Evolutionary conservation across 139 green algal genomes (phyloP).

Genomic region (Bryopsis sp.): DNA sequence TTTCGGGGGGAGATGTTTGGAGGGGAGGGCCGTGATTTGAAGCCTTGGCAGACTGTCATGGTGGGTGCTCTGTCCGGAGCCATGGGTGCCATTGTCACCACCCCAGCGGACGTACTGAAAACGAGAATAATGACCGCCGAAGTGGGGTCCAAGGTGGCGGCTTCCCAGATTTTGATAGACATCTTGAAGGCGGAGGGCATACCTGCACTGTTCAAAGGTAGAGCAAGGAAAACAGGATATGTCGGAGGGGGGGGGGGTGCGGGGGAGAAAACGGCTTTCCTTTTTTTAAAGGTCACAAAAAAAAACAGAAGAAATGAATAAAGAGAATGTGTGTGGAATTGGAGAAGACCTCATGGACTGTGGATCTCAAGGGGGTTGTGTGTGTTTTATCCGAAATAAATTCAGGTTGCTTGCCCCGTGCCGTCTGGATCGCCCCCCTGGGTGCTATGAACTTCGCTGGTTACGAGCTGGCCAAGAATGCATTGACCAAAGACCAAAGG

Average conservation of each 20-base stretch:
- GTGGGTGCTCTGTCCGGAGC: conserved; percentile 50
- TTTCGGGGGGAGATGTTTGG: conserved; percentile 27
- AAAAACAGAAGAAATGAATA: no score
- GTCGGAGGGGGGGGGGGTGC: neutral
- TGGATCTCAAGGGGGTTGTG: neutral
- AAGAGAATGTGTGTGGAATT: no score
- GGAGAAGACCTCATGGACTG: neutral
- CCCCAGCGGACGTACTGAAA: conserved; percentile 64
- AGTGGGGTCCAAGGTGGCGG: conserved; percentile 8
- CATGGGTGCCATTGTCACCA: conserved; percentile 43
- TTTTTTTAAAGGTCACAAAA: no score
- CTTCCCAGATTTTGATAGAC: conserved; percentile 18
- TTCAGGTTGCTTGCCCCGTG: conserved; percentile 33
- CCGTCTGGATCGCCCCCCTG: conserved; percentile 58
- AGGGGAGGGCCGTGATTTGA: conserved; percentile 30
- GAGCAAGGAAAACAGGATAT: no score
- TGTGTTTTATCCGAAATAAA: neutral
- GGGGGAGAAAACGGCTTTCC: neutral
- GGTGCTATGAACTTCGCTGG: conserved; percentile 69
- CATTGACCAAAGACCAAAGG: conserved; percentile 28
- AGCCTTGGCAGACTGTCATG: conserved; percentile 39
- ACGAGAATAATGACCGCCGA: conserved; percentile 57
- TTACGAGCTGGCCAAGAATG: conserved; percentile 62
- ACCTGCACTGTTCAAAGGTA: conserved; percentile 47
- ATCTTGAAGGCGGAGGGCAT: conserved; percentile 48